Evolutionary conservation across 768 basidiomycete species (phyloP).

Genomic region (Heimioporus sp.): DNA sequence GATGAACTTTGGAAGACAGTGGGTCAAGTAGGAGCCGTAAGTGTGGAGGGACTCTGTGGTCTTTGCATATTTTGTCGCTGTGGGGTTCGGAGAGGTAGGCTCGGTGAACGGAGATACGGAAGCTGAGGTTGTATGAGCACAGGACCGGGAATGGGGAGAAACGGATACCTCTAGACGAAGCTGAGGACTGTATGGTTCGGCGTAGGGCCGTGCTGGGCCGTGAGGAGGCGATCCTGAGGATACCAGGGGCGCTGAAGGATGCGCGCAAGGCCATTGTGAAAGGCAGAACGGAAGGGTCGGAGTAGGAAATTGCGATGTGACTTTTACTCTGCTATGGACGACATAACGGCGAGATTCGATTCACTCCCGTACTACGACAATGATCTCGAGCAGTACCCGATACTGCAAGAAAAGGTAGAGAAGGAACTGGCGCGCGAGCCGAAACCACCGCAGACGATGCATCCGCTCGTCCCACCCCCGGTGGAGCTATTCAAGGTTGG

Average conservation of each 20-base stretch:
- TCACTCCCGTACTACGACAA: conserved; percentile 95
- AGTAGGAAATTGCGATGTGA: conserved; percentile 22
- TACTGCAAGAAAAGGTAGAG: conserved; percentile 73
- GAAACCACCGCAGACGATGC: conserved; percentile 56
- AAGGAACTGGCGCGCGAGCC: conserved; percentile 72
- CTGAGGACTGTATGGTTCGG: conserved; percentile 48
- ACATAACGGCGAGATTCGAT: conserved; percentile 50
- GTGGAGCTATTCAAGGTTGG: conserved; percentile 67
- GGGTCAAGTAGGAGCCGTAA: conserved; percentile 90
- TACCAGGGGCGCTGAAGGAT: too few relatives aligned
- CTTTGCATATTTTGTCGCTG: conserved; percentile 66
- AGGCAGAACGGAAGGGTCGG: conserved; percentile 16
- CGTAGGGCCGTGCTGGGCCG: conserved; percentile 30
- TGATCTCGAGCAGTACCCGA: conserved; percentile 75
- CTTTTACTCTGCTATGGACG: conserved; percentile 25
- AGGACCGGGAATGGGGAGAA: not conserved
- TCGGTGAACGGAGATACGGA: conserved; percentile 83
- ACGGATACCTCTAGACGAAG: conserved; percentile 45
- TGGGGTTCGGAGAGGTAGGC: conserved; percentile 85
- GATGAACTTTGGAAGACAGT: conserved; percentile 94
- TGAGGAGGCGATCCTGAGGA: conserved; percentile 19
- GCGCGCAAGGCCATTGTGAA: conserved; percentile 42
- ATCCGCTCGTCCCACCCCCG: conserved; percentile 69
- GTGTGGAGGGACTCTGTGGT: conserved; percentile 80
- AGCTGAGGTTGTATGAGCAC: conserved; percentile 37